Conservation (phyloP, 2,329 filamentous ascomycete genomes). For the Colletotrichum sp. region DNA sequence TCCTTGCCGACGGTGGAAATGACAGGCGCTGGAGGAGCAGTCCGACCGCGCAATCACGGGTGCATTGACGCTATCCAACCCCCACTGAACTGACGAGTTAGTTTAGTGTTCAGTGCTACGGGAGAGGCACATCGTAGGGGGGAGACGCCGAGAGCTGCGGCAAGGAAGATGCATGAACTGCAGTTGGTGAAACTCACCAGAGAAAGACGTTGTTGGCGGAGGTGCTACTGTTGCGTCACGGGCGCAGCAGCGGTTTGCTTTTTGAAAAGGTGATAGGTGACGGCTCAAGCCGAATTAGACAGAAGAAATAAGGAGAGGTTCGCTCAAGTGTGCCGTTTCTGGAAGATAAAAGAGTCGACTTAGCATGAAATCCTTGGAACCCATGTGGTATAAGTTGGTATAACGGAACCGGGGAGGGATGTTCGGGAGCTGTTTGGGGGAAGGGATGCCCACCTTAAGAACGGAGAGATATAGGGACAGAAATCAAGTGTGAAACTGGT, state of each 20-base stretch:
- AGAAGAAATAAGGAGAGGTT: not conserved
- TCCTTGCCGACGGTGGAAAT: conserved; percentile 18
- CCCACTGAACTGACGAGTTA: conserved; percentile 16
- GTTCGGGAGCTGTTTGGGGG: conserved; percentile 7
- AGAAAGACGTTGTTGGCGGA: not conserved
- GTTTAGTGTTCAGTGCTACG: conserved; percentile 11
- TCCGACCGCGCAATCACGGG: conserved; percentile 17
- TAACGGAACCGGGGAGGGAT: conserved; percentile 4
- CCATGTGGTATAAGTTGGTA: not conserved
- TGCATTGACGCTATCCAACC: conserved; percentile 20
- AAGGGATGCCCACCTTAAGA: conserved; percentile 12
- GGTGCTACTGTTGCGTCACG: not conserved
- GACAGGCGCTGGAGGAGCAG: conserved; percentile 9
- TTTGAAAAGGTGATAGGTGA: not conserved
- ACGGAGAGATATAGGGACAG: conserved; percentile 3
- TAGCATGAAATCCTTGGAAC: not conserved
- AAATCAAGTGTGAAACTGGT: conserved; percentile 4
- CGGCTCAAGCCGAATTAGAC: not conserved
- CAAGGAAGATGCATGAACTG: conserved; percentile 21
- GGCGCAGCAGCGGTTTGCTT: not conserved
- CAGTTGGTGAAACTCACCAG: conserved; percentile 10
- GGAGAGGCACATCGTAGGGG: not conserved
- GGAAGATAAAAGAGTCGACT: not conserved
- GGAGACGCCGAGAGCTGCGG: not conserved
- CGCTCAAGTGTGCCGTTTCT: not conserved